Evolutionary conservation across 768 basidiomycete genomes (phyloP).

Genomic region (Mycena kentingensis): DNA sequence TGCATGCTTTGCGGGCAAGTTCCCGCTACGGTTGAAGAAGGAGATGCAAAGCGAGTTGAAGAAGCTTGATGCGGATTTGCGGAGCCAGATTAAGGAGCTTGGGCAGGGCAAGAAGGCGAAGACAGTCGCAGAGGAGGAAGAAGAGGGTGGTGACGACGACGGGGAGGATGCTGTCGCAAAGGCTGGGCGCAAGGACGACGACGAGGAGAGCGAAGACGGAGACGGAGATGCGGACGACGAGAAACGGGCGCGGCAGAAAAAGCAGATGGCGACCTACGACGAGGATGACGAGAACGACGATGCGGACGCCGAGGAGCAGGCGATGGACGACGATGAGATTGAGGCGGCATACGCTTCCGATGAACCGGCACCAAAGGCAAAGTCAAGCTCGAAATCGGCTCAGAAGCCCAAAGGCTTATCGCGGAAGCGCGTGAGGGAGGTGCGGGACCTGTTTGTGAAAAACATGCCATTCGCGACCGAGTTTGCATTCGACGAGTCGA

Average conservation of each 20-base stretch:
- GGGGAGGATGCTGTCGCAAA: constrained; percentile 38
- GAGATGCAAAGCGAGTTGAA: constrained; percentile 88
- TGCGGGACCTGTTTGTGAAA: constrained; percentile 54
- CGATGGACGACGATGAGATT: constrained; percentile 56
- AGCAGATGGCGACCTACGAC: constrained; percentile 77
- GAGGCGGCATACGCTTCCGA: constrained; percentile 65
- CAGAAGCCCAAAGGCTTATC: constrained; percentile 31
- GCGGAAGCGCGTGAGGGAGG: constrained; percentile 42
- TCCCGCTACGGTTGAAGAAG: constrained; percentile 79
- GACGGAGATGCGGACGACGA: constrained; percentile 83
- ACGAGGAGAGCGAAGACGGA: constrained; percentile 73
- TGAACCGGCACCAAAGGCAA: constrained; percentile 36
- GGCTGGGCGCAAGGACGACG: constrained; percentile 44
- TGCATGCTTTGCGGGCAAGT: constrained; percentile 66
- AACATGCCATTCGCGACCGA: constrained; percentile 65
- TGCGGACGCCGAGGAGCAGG: constrained; percentile 49
- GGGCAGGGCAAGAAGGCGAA: constrained; percentile 73
- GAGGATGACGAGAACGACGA: constrained; percentile 65
- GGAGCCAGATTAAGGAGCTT: constrained; percentile 74
- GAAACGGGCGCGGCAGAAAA: constrained; percentile 69
- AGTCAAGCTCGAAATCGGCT: no score
- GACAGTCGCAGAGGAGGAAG: constrained; percentile 49
- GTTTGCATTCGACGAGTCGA: constrained; percentile 68
- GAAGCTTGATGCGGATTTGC: constrained; percentile 76
- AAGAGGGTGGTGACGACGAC: constrained; percentile 58